phyloP scores from a whole-genome alignment of 768 basidiomycete genomes.

The Coprinopsis strossmayeri region DNA sequence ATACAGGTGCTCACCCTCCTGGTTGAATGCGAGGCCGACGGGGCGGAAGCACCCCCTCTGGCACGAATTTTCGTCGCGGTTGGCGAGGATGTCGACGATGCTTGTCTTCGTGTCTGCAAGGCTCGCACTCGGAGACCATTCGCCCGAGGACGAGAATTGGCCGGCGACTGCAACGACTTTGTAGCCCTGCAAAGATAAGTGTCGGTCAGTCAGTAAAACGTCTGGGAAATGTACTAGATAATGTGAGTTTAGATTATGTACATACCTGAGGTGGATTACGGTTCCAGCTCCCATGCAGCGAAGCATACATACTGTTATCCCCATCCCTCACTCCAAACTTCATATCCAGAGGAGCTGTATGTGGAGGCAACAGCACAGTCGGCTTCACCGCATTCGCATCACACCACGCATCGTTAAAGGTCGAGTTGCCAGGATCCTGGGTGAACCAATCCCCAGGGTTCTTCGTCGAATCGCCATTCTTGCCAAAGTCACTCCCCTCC shows the following conservation, averaged over 20 bases:
- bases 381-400: slow-evolving; percentile 5
- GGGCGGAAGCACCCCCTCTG: slow-evolving; percentile 1
- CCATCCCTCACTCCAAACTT: slow-evolving; percentile 5
- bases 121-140: slow-evolving; percentile 1
- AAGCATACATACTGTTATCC: slow-evolving; percentile 2
- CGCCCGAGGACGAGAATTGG: slow-evolving; percentile 2
- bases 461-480: slow-evolving; percentile 1
- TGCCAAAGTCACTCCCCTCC: neutral
- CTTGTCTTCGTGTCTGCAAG: slow-evolving; percentile 3
- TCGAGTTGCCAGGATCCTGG: slow-evolving; percentile 1
- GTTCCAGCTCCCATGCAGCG: slow-evolving; percentile 9
- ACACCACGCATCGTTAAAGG: slow-evolving; percentile 5
- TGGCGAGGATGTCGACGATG: neutral
- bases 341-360: slow-evolving; percentile 8
- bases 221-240: neutral
- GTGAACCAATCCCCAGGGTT: slow-evolving; percentile 8
- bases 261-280: slow-evolving; percentile 4
- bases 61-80: neutral
- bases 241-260: neutral
- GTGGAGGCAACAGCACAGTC: slow-evolving; percentile 3
- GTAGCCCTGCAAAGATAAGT: slow-evolving; percentile 5
- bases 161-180: slow-evolving; percentile 9
- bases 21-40: neutral
- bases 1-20: neutral
- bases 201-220: neutral